Evolutionary conservation across 2,329 filamentous ascomycete species (phyloP), one percentile per base, ranked within the genome.

Genomic region (Sporothrix inflata): DNA sequence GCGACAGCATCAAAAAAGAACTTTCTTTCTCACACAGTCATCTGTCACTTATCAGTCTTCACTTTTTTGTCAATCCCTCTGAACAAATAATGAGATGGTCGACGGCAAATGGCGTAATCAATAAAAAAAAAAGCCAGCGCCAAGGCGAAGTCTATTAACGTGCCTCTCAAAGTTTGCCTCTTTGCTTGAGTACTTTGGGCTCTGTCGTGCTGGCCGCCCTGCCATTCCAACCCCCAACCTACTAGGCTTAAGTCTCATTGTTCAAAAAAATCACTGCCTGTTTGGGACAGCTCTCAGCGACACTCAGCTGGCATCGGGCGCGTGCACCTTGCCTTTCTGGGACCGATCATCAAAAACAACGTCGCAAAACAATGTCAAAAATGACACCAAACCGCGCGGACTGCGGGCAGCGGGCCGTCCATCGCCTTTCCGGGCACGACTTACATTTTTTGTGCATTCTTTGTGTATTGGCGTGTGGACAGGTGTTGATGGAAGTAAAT

Each of bases 91-190:
- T 6, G 57, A 42, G 38, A 42, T 61, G 57, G n/a, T 9, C 60
- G 19, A 47, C 38, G 60, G 60, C 60, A 24, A 45, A 65, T 65
- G 38, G 60, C 38, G 38, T 45, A 65, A 65, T 65, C 34, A 45
- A 27, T 21, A 63, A 45, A 45, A 45, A 24, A 38, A 9, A 45
- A 24, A 38, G 4, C 24, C 60, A 8, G 14, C 24, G 61, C 42
- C 61, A 66, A 45, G 60, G 19, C 34, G 11, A 42, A 16, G 34
- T 19, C 6, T 16, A 60, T 19, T 9, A 24, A 14, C 27, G 21
- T 34, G 5, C 24, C 24, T 6, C 24, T 57, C n/a, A n/a, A n/a
- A n/a, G n/a, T n/a, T n/a, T n/a, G n/a, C n/a, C n/a, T n/a, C n/a
- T n/a, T n/a, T n/a, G n/a, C n/a, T n/a, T n/a, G n/a, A n/a, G n/a